These are phyloP conservation scores for Mitragyna speciosa DNA, from an alignment of 257 asterid genomes.

Conservation along the genomic window DNA sequence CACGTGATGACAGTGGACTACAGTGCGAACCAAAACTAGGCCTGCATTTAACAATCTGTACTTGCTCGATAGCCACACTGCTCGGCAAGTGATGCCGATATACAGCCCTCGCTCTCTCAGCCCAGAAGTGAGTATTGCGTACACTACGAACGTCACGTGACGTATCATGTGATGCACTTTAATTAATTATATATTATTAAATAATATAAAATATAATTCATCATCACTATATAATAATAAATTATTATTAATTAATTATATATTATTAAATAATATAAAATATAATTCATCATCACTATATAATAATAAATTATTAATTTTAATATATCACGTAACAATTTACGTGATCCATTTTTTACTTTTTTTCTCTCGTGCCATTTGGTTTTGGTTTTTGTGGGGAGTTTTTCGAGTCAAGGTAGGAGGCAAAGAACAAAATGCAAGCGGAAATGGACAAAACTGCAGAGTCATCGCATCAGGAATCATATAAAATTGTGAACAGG, in stretches of 20 bases:
- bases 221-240: too few relatives aligned
- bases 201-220: too few relatives aligned
- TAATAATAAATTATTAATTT: too few relatives aligned
- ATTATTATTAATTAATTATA: too few relatives aligned
- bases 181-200: too few relatives aligned
- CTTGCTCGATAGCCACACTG: neutral
- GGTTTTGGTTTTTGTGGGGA: neutral
- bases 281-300: too few relatives aligned
- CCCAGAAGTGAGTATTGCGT: too few relatives aligned
- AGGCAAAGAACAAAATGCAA: neutral
- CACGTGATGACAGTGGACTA: neutral
- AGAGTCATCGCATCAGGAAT: neutral
- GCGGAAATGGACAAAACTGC: conserved; percentile 1
- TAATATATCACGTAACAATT: too few relatives aligned
- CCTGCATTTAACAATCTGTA: neutral
- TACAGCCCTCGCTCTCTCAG: neutral
- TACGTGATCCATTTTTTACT: too few relatives aligned
- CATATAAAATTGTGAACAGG: neutral
- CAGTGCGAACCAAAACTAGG: neutral
- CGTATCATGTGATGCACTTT: too few relatives aligned
- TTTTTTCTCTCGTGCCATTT: neutral
- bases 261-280: too few relatives aligned
- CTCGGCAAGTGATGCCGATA: neutral
- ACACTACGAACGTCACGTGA: too few relatives aligned
- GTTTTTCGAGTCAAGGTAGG: neutral